Evolutionary conservation across 169 alveolate genomes (phyloP), one percentile per base, ranked within the genome.

Genomic region (Theileria annulata): DNA sequence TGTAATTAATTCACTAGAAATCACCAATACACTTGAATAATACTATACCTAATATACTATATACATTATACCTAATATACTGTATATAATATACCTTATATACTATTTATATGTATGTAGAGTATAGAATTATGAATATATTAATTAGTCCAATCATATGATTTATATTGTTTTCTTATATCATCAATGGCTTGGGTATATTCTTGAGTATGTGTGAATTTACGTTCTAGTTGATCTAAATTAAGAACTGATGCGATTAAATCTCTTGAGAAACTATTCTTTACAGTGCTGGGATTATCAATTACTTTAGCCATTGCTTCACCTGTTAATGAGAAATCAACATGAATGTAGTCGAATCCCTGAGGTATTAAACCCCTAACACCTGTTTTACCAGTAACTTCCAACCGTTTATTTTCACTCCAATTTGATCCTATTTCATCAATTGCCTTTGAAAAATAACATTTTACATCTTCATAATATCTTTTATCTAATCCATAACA

Each of bases 321-420:
- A 8, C 90, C 90, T 3, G 70, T 13, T 6, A 84, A 84, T 33
- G 82, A 60, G 63, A 54, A 84, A 74, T 84, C 90, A 21, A 84
- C 84, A 27, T 84, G 87, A 10, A 84, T 64, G 25, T 51, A 84
- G 77, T 76, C 90, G 82, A 77, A 77, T 19, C 90, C 90, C 66
- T 54, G 67, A 25, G 90, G 90, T 10, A 84, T 70, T n/a, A 21
- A 12, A 19, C 80, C 86, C 13, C 89, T 69, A 4, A 77, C 90
- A 15, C 86, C 87, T n/a, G 73, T 64, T 66, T 84, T 84, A 1
- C 84, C 87, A n/a, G 63, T 77, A 30, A 84, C 67, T 9, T 33
- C 19, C 12, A 77, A 19, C 74, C 35, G 54, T 49, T 66, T 31
- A 79, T 71, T 77, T 58, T 78, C 77, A 17, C 80, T 62, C 87